These are phyloP conservation scores for Teratosphaeria destructans DNA, from an alignment of 2,329 filamentous ascomycete genomes.

Conservation along the genomic window DNA sequence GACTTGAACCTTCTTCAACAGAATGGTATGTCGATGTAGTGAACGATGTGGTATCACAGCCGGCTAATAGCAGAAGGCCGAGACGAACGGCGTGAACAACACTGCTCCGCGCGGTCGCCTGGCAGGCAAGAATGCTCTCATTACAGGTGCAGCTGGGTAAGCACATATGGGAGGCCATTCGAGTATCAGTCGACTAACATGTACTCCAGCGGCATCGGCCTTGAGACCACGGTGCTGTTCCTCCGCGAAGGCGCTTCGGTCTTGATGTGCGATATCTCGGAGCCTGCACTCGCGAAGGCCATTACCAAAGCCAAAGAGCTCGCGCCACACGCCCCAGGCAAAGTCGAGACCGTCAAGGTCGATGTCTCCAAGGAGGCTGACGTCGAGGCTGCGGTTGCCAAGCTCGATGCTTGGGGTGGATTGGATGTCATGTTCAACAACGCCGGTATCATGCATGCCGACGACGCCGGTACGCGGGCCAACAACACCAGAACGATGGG, in stretches of 20 bases:
- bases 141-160: slow-evolving; percentile 80
- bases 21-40: slow-evolving; percentile 3
- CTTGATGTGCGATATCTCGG: slow-evolving; percentile 76
- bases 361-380: slow-evolving; percentile 82
- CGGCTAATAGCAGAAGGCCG: slow-evolving; percentile 5
- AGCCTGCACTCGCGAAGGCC: slow-evolving; percentile 65
- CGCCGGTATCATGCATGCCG: slow-evolving; percentile 88
- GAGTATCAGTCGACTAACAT: neutral
- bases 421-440: slow-evolving; percentile 95
- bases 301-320: slow-evolving; percentile 64
- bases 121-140: slow-evolving; percentile 58
- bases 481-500: neutral
- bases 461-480: slow-evolving; percentile 35
- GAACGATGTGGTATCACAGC: neutral
- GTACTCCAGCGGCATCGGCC: slow-evolving; percentile 68
- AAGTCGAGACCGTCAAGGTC: slow-evolving; percentile 54
- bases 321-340: slow-evolving; percentile 43
- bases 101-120: slow-evolving; percentile 35
- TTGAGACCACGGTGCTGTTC: slow-evolving; percentile 85
- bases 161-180: neutral
- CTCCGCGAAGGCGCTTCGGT: slow-evolving; percentile 78
- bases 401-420: slow-evolving; percentile 74
- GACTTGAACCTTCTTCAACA: slow-evolving; percentile 2
- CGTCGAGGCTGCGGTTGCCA: slow-evolving; percentile 62
- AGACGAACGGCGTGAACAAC: slow-evolving; percentile 9